Evolutionary conservation across 2,329 filamentous ascomycete species (phyloP).

Genomic region (Coniochaeta hoffmannii): DNA sequence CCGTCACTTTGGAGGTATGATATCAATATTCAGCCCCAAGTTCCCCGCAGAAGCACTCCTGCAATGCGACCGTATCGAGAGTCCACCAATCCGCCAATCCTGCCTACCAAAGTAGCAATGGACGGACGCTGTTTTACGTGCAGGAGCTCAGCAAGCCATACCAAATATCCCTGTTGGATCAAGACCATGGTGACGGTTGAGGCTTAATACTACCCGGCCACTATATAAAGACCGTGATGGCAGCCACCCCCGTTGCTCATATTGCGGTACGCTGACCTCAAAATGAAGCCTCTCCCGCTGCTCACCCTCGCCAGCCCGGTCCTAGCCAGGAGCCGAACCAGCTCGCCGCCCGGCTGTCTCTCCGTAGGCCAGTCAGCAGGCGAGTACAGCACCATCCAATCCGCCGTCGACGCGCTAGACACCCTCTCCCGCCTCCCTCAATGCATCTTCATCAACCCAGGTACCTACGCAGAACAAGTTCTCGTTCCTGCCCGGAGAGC

Average conservation of each 20-base stretch:
- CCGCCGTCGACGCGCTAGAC: constrained; percentile 51
- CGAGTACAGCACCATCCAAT: constrained; percentile 31
- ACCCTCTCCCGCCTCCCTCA: constrained; percentile 39
- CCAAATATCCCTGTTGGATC: neutral
- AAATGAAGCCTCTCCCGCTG: neutral
- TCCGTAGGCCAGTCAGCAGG: constrained; percentile 11
- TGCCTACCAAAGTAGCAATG: too few species aligned
- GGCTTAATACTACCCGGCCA: neutral
- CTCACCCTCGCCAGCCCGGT: neutral
- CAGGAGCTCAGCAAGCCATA: neutral
- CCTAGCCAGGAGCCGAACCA: neutral
- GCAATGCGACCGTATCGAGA: neutral
- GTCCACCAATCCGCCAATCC: neutral
- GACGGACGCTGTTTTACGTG: neutral
- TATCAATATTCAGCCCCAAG: too few species aligned
- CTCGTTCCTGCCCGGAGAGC: constrained; percentile 39
- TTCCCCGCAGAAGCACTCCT: neutral
- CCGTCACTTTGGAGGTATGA: neutral
- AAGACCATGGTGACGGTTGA: neutral
- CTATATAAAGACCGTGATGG: neutral
- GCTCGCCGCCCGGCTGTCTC: constrained; percentile 15
- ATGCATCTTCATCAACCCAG: constrained; percentile 55
- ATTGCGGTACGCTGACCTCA: neutral
- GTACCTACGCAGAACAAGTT: constrained; percentile 56
- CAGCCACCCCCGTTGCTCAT: neutral